Conservation (phyloP, 768 basidiomycete genomes). For the Trichaptum fuscoviolaceum region DNA sequence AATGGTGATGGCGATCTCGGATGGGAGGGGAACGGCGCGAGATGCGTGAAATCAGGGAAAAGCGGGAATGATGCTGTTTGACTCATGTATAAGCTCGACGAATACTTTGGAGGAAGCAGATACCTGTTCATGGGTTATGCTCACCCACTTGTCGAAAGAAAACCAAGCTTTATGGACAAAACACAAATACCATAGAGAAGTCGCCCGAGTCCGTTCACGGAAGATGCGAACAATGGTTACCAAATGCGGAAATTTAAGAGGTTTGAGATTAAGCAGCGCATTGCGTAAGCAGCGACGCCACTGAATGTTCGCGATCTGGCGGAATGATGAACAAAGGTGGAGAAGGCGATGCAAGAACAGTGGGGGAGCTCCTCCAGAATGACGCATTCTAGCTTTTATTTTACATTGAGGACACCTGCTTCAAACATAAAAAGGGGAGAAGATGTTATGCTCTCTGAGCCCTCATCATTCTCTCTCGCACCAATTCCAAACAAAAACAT, state of each 20-base stretch:
- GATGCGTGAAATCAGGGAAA: not conserved
- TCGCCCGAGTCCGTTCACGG: not conserved
- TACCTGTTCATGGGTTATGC: not conserved
- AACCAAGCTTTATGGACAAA: no score
- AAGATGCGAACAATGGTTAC: not conserved
- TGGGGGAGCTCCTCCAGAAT: not conserved
- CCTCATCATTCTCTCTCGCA: not conserved
- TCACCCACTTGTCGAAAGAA: no score
- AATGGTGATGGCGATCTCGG: no score
- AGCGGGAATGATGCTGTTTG: not conserved
- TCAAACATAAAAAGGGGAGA: not conserved
- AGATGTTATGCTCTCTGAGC: not conserved
- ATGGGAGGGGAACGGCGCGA: not conserved
- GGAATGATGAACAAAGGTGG: no score
- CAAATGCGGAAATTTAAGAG: not conserved
- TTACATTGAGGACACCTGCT: not conserved
- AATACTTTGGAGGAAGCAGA: not conserved
- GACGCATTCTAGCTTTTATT: not conserved
- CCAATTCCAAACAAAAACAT: not conserved
- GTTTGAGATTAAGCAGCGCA: not conserved
- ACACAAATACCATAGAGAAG: no score
- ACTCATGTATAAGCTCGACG: not conserved
- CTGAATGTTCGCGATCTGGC: no score
- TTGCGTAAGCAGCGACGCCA: not conserved
- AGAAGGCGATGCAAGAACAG: not conserved